These are phyloP conservation scores for Ilex aquifolium DNA, from an alignment of 257 asterid genomes.

Conservation along the genomic window DNA sequence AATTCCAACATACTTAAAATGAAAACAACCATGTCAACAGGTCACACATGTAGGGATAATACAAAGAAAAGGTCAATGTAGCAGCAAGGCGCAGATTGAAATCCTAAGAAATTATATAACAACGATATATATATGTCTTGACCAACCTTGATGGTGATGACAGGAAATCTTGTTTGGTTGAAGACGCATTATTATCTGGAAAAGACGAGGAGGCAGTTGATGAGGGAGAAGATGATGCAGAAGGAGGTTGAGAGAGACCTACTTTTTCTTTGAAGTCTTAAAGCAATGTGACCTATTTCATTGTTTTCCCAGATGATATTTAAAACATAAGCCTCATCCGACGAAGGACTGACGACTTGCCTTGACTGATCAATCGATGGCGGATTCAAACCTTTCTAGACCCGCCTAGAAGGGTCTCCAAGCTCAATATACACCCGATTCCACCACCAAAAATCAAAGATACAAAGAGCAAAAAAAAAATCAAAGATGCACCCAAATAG, in stretches of 20 bases:
- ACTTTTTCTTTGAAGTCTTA: constrained; percentile 96
- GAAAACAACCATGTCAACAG: background rate
- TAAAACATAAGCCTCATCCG: constrained; percentile 67
- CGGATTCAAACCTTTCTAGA: constrained; percentile 78
- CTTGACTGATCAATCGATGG: constrained; percentile 30
- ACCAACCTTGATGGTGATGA: constrained; percentile 67
- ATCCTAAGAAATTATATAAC: too few species aligned
- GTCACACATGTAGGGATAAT: too few species aligned
- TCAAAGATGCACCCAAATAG: background rate
- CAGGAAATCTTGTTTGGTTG: constrained; percentile 49
- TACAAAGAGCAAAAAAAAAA: background rate
- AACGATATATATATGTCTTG: background rate
- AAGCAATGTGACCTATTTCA: constrained; percentile 99
- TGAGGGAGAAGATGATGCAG: constrained; percentile 49
- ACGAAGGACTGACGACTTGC: constrained; percentile 1
- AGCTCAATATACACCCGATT: constrained; percentile 30
- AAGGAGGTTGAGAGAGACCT: constrained; percentile 62
- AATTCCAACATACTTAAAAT: background rate
- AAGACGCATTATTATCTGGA: constrained; percentile 37
- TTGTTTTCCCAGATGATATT: constrained; percentile 64
- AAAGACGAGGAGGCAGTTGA: constrained; percentile 37
- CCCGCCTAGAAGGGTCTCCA: constrained; percentile 51
- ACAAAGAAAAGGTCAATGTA: background rate
- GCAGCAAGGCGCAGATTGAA: too few species aligned
- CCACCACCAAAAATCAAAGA: background rate